phyloP scores from a whole-genome alignment of 257 asterid species.

The Capsicum pubescens region DNA sequence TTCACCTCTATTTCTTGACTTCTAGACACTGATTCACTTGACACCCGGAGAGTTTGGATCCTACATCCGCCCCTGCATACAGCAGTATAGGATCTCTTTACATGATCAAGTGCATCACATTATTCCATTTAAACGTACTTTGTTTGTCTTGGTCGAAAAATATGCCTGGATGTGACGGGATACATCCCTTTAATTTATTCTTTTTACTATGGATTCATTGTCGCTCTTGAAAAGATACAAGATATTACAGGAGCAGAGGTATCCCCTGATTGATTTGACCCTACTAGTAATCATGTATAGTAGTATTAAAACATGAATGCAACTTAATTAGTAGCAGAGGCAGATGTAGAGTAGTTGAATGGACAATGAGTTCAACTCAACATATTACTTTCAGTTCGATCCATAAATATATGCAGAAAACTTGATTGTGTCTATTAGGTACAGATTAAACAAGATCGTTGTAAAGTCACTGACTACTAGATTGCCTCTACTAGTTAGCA shows the following conservation, averaged over 20 bases:
- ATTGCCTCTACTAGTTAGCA: too few relatives aligned
- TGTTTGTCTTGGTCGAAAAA: slow-evolving; percentile 39
- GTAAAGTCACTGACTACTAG: too few relatives aligned
- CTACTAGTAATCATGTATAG: neutral
- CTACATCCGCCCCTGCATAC: too few relatives aligned
- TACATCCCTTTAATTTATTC: neutral
- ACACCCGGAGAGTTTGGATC: too few relatives aligned
- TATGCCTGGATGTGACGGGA: slow-evolving; percentile 22
- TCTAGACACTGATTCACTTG: too few relatives aligned
- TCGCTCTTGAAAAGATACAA: neutral
- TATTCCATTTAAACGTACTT: slow-evolving; percentile 41
- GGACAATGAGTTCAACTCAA: neutral
- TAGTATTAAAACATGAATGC: neutral
- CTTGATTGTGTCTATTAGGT: too few relatives aligned
- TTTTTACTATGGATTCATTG: neutral
- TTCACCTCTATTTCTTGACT: too few relatives aligned
- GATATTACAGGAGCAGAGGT: too few relatives aligned
- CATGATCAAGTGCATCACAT: slow-evolving; percentile 4
- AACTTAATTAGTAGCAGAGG: neutral
- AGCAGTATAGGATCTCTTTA: neutral
- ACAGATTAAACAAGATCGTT: too few relatives aligned
- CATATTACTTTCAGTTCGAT: neutral
- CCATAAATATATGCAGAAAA: too few relatives aligned
- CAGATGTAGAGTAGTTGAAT: neutral
- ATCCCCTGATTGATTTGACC: neutral